A percentile compares a stretch with the other conserved stretches of the same genome.
Conservation (phyloP, 495 filamentous ascomycete species). For the Penicillium egyptiacum region DNA sequence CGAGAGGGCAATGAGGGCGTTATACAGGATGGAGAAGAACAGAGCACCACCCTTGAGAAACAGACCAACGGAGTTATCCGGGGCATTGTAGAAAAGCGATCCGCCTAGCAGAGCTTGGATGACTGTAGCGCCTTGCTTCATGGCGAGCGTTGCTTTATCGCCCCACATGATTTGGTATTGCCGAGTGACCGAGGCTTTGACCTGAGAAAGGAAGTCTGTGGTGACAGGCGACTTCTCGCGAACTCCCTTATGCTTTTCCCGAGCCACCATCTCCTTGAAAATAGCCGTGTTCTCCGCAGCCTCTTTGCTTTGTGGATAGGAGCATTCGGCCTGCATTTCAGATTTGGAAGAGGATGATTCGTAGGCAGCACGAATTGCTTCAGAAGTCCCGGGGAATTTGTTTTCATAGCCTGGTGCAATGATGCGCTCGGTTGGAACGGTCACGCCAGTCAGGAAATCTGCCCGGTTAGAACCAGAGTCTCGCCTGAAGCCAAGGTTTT, state of each 20-base stretch:
- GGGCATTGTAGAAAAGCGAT: slow-evolving; percentile 36
- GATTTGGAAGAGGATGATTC: slow-evolving; percentile 30
- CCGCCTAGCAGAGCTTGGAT: slow-evolving; percentile 36
- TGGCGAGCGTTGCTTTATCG: slow-evolving; percentile 54
- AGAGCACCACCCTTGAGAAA: slow-evolving; percentile 51
- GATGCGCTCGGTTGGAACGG: slow-evolving; percentile 54
- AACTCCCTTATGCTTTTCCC: slow-evolving; percentile 34
- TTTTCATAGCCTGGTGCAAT: slow-evolving; percentile 41
- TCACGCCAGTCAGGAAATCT: slow-evolving; percentile 65
- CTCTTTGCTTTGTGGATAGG: slow-evolving; percentile 39
- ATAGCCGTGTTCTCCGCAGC: slow-evolving; percentile 39
- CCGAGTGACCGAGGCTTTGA: slow-evolving; percentile 49
- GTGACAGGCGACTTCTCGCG: no score
- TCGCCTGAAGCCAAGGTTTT: slow-evolving; percentile 57
- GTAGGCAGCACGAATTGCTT: slow-evolving; percentile 34
- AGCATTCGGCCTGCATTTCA: slow-evolving; percentile 41
- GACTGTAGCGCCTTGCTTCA: slow-evolving; percentile 48
- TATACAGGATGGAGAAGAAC: slow-evolving; percentile 72
- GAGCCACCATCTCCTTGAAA: slow-evolving; percentile 43
- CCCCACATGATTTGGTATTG: slow-evolving; percentile 56
- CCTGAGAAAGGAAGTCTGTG: slow-evolving; percentile 34
- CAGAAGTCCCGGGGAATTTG: slow-evolving; percentile 39
- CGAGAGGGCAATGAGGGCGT: slow-evolving; percentile 64
- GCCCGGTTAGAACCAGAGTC: slow-evolving; percentile 52
- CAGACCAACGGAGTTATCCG: slow-evolving; percentile 38